Evolutionary conservation across 1,284 basidiomycete species (phyloP), one percentile per base, ranked within the genome.

Genomic region (Cryptococcus sp.): DNA sequence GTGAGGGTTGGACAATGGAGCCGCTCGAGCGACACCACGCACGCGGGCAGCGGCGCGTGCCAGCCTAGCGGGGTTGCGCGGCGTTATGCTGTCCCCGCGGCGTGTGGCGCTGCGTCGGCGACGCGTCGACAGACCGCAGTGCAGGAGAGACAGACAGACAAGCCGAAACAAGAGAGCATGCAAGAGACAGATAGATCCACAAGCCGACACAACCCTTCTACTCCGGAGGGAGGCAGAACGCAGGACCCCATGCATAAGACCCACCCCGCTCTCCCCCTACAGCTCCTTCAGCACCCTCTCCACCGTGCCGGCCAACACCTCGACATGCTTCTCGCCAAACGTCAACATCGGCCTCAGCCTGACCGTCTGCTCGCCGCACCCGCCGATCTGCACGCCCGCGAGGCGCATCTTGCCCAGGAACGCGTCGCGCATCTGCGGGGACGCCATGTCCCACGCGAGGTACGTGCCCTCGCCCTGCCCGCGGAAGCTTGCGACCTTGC

Each of bases 381-480:
- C 79, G 24, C 78, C 78, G 62, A 80, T 76, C 50, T 59, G 62
- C 4, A 66, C 45, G 18, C 64, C 62, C 33, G 56, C 52, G 18
- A 53, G 50, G 38, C 78, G 71, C 78, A 82, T 79, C 55, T 70
- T 67, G 37, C 61, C 66, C 50, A 81, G 67, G 57, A 82, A 78
- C 46, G 54, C 49, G 63, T 83, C 81, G 23, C 82, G 66, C 60
- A 66, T 51, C n/a, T 60, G 62, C 0, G 78, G 48, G 7, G 67
- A 69, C 9, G 62, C 64, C 37, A 78, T 70, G 65, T 83, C 81
- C 64, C 78, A 83, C 0, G 81, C 77, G 59, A 82, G 73, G 68
- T 81, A 82, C 0, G 81, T 82, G 1, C 80, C 82, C 38, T 76
- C 65, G 8, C 73, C 73, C 62, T 81, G 71, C 13, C 82, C 82